Base-by-base conservation (phyloP, 1,284 basidiomycete species). In the Mycena sp. region DNA sequence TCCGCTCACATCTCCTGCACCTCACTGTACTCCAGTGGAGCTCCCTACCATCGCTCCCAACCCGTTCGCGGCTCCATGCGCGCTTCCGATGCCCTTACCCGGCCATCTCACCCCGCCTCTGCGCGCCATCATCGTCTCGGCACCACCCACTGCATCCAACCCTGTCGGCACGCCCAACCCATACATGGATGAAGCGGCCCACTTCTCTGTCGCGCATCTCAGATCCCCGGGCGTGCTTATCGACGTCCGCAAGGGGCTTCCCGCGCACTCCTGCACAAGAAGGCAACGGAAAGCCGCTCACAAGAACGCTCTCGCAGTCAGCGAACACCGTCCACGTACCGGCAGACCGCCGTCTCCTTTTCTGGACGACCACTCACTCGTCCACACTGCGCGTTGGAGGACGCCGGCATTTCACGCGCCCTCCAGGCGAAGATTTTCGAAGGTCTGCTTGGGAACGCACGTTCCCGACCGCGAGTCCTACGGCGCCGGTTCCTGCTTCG, bases 401-500 rank as follows among this genome's bases (percentile, higher is more conserved):
- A 50, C 3, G 16, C 30, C 3, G n/a, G 32, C 28, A 37, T 64
- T 6, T 9, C 45, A 3, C 32, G 26, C 17, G n/a, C 7, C 1
- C 29, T 54, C 0, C 62, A 58, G 23, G 21, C 14, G 0, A n/a
- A 23, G 4, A 25, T 50, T 5, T 49, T 49, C 29, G 48, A 41
- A 30, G 21, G 43, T 0, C 11, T 54, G 7, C 23, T 63, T 11
- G 14, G 30, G 23, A n/a, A 58, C 28, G n/a, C 67, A 66, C 9
- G 70, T 69, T 6, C 66, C 60, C 0, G 63, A 58, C 10, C 71
- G 63, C 4, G 49, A 56, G 2, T 69, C 70, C 0, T 80, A 80
- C 41, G 77, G 69, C 2, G 74, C 78, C 0, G 78, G 78, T 2
- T 64, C 78, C 1, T 69, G 72, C 0, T 80, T 77, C 58, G 61